phyloP scores from a whole-genome alignment of 352 stramenopile genomes.

The Elongisporangium senticosum region DNA sequence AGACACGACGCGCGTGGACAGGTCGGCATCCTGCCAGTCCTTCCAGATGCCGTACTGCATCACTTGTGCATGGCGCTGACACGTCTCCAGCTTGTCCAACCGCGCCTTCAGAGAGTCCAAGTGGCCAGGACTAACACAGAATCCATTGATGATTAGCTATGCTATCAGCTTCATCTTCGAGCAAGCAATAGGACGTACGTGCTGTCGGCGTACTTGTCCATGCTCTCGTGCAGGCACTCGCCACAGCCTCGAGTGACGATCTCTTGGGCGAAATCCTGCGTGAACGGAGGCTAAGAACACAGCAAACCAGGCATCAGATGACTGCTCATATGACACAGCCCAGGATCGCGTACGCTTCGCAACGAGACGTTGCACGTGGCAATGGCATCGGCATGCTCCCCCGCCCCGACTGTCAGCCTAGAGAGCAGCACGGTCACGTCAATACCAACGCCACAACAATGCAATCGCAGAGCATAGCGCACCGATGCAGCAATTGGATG shows the following conservation, averaged over 20 bases:
- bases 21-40: conserved; percentile 66
- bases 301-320: background rate
- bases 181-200: conserved; percentile 31
- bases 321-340: background rate
- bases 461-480: background rate
- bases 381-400: conserved; percentile 23
- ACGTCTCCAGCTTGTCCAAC: conserved; percentile 41
- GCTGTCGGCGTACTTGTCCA: conserved; percentile 58
- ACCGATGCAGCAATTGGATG: conserved; percentile 55
- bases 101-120: conserved; percentile 30
- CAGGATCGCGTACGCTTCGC: conserved; percentile 26
- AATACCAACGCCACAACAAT: conserved; percentile 3
- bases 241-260: conserved; percentile 50
- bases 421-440: conserved; percentile 2
- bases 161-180: background rate
- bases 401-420: conserved; percentile 12
- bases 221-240: conserved; percentile 54
- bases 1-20: conserved; percentile 53
- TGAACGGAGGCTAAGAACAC: conserved; percentile 30
- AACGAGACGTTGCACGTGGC: conserved; percentile 53
- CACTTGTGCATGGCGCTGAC: conserved; percentile 58
- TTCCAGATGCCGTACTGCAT: conserved; percentile 84
- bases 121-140: conserved; percentile 7
- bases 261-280: conserved; percentile 53
- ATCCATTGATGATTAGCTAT: background rate